Conservation (phyloP, 2,329 filamentous ascomycete genomes). For the Talaromyces sp. region DNA sequence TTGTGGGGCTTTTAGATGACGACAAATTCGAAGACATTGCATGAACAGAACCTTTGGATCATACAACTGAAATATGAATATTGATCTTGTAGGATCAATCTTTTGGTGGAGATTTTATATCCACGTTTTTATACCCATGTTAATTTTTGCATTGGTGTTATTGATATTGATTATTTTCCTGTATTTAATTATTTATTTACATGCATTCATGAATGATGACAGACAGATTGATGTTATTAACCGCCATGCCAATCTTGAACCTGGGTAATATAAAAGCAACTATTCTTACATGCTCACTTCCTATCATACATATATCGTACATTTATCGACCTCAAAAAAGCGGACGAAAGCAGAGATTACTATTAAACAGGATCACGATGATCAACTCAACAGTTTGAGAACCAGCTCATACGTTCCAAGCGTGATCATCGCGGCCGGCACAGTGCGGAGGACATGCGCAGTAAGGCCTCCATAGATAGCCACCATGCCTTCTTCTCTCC, state of each 20-base stretch:
- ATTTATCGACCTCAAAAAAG: background rate
- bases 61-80: background rate
- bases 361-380: background rate
- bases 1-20: constrained; percentile 66
- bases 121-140: background rate
- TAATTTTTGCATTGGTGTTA: background rate
- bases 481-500: constrained; percentile 31
- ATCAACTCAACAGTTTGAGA: constrained; percentile 11
- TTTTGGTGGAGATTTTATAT: background rate
- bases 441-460: constrained; percentile 31
- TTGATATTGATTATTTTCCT: background rate
- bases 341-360: background rate
- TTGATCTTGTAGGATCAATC: background rate
- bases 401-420: constrained; percentile 36
- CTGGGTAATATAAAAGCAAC: background rate
- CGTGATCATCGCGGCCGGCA: constrained; percentile 33
- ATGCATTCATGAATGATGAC: background rate
- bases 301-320: background rate
- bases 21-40: constrained; percentile 54
- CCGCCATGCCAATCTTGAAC: no score
- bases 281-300: background rate
- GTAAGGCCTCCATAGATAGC: constrained; percentile 33
- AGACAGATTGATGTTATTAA: background rate
- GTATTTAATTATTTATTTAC: background rate
- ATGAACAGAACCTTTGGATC: background rate